Evolutionary conservation across 2,329 filamentous ascomycete species (phyloP).

Genomic region (Periconia digitata): DNA sequence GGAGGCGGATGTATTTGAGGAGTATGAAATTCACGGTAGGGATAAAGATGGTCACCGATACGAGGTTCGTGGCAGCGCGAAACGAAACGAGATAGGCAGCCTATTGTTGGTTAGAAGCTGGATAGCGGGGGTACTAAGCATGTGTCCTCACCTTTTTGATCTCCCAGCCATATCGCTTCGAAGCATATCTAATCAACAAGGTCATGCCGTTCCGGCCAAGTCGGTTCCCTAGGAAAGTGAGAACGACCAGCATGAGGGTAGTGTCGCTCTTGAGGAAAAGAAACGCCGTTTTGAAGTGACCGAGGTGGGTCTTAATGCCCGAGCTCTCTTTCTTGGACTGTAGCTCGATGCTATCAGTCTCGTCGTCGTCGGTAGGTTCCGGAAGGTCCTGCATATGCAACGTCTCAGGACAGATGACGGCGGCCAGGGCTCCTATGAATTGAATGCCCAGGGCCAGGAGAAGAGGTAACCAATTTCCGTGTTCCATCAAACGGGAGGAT

Average conservation of each 20-base stretch:
- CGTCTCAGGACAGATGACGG: conserved; percentile 37
- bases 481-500: conserved; percentile 34
- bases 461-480: conserved; percentile 36
- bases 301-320: conserved; percentile 30
- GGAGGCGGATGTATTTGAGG: conserved; percentile 37
- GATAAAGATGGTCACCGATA: conserved; percentile 50
- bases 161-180: conserved; percentile 53
- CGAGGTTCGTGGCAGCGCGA: conserved; percentile 51
- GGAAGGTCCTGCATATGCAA: conserved; percentile 36
- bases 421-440: conserved; percentile 25
- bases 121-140: not conserved
- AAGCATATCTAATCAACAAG: conserved; percentile 55
- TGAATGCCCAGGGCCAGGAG: conserved; percentile 33
- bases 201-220: conserved; percentile 51
- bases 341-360: conserved; percentile 16
- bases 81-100: conserved; percentile 47
- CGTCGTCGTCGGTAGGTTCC: conserved; percentile 21
- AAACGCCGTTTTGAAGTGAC: conserved; percentile 42
- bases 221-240: conserved; percentile 52
- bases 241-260: conserved; percentile 45
- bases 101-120: conserved; percentile 36
- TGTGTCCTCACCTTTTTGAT: conserved; percentile 37
- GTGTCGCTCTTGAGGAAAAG: conserved; percentile 45
- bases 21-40: conserved; percentile 46
- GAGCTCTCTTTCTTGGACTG: conserved; percentile 17